phyloP scores from a whole-genome alignment of 1,284 basidiomycete genomes.

The Volvariella volvacea region DNA sequence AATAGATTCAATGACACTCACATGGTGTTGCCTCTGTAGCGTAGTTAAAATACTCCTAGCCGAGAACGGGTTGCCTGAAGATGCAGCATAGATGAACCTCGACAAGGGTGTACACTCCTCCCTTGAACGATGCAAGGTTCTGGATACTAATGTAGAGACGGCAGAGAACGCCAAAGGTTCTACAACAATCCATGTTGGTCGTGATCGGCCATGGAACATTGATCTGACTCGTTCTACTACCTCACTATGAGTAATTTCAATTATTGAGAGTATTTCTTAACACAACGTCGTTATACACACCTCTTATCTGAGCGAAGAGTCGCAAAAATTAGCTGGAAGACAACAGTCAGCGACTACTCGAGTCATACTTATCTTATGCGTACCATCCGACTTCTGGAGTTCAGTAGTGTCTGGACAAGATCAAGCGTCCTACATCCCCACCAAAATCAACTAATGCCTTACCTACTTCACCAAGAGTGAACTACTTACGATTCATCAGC shows the following conservation, averaged over 20 bases:
- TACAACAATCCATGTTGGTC: constrained; percentile 58
- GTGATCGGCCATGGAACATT: constrained; percentile 50
- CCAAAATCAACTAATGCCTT: too few relatives aligned
- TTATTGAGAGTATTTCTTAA: constrained; percentile 10
- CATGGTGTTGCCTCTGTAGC: constrained; percentile 50
- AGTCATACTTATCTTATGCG: constrained; percentile 6
- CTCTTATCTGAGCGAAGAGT: constrained; percentile 55
- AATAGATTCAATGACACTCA: constrained; percentile 18
- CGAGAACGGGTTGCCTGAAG: constrained; percentile 62
- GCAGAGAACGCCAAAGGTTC: constrained; percentile 52
- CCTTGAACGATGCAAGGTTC: constrained; percentile 51
- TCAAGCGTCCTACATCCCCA: constrained; percentile 47
- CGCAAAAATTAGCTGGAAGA: constrained; percentile 51
- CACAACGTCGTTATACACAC: too few relatives aligned
- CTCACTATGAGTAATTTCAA: constrained; percentile 22
- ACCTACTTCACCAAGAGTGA: background rate
- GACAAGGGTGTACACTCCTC: constrained; percentile 50
- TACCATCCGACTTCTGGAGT: constrained; percentile 60
- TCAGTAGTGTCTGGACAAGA: constrained; percentile 53
- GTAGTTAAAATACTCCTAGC: constrained; percentile 53
- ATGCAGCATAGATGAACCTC: constrained; percentile 46
- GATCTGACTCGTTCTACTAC: constrained; percentile 42
- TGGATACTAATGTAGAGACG: constrained; percentile 50
- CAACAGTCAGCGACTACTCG: constrained; percentile 1
- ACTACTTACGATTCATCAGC: constrained; percentile 56